These are phyloP conservation scores for Cardamine chenopodiifolia DNA, from an alignment of 345 rosid species.

Conservation along the genomic window DNA sequence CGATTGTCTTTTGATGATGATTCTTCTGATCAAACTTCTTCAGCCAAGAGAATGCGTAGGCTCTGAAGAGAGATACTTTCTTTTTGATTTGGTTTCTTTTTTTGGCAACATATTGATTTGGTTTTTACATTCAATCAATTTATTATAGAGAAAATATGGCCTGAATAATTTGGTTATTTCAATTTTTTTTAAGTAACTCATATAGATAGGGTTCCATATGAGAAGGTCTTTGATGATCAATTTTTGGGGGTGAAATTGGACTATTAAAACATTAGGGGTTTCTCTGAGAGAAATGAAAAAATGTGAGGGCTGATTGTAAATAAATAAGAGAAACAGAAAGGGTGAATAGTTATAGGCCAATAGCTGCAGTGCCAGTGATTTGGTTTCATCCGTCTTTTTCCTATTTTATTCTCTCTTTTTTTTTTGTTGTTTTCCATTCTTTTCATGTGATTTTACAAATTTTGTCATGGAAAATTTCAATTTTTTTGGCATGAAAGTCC, in stretches of 20 bases:
- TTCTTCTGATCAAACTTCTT: constrained; percentile 43
- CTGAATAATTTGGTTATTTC: constrained; percentile 36
- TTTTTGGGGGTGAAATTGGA: neutral
- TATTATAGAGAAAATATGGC: constrained; percentile 34
- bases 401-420: neutral
- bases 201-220: constrained; percentile 20
- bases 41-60: constrained; percentile 50
- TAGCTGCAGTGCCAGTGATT: constrained; percentile 40
- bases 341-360: constrained; percentile 36
- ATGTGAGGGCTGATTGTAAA: constrained; percentile 24
- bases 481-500: neutral
- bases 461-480: neutral
- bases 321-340: constrained; percentile 35
- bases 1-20: constrained; percentile 58
- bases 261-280: constrained; percentile 4
- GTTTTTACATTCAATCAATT: constrained; percentile 42
- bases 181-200: constrained; percentile 30
- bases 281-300: neutral
- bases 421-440: neutral
- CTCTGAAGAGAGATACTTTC: constrained; percentile 36
- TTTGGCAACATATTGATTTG: constrained; percentile 38
- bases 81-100: constrained; percentile 29
- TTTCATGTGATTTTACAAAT: constrained; percentile 17
- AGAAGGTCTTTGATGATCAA: constrained; percentile 3
- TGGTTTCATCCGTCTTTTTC: constrained; percentile 27